A percentile compares a stretch with the other conserved stretches of the same genome.
Evolutionary conservation across 768 basidiomycete species (phyloP).

Genomic region (Tricholoma furcatifolium): DNA sequence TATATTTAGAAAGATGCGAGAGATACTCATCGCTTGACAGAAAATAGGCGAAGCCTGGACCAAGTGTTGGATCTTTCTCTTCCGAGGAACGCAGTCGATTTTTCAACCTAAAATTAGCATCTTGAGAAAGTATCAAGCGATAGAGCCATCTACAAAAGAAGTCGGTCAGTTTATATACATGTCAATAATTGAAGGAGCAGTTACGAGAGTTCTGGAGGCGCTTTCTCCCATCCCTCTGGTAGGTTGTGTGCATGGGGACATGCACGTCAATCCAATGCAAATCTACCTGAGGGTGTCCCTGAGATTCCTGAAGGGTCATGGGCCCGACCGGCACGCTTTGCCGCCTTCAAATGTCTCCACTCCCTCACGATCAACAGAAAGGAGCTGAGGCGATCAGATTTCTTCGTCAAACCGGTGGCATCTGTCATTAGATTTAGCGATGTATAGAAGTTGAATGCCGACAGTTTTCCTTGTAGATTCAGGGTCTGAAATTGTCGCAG

Average conservation of each 20-base stretch:
- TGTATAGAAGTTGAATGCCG: constrained; percentile 9
- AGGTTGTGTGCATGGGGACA: too few species aligned
- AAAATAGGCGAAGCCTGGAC: constrained; percentile 10
- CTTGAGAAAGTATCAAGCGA: constrained; percentile 10
- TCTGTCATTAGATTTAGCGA: constrained; percentile 10
- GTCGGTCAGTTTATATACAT: constrained; percentile 18
- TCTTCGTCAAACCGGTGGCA: not conserved
- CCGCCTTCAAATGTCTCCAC: constrained; percentile 18
- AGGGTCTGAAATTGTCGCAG: constrained; percentile 12
- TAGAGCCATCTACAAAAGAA: constrained; percentile 17
- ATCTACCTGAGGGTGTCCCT: constrained; percentile 4
- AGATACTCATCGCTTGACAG: not conserved
- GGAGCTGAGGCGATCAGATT: constrained; percentile 5
- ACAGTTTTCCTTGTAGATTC: constrained; percentile 9
- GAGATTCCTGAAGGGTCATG: constrained; percentile 6
- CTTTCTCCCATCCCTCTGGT: constrained; percentile 11
- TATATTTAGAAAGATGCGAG: constrained; percentile 10
- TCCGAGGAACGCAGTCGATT: too few species aligned
- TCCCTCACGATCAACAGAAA: constrained; percentile 8
- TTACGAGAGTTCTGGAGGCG: not conserved
- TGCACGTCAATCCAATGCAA: constrained; percentile 10
- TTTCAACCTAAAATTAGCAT: too few species aligned
- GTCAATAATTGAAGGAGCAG: not conserved
- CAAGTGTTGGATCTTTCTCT: constrained; percentile 14
- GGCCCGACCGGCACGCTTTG: constrained; percentile 12